Percentiles rank a stretch among this genome's conserved stretches.
Conservation (phyloP, 345 rosid genomes). For the Capsella bursapastoris region DNA sequence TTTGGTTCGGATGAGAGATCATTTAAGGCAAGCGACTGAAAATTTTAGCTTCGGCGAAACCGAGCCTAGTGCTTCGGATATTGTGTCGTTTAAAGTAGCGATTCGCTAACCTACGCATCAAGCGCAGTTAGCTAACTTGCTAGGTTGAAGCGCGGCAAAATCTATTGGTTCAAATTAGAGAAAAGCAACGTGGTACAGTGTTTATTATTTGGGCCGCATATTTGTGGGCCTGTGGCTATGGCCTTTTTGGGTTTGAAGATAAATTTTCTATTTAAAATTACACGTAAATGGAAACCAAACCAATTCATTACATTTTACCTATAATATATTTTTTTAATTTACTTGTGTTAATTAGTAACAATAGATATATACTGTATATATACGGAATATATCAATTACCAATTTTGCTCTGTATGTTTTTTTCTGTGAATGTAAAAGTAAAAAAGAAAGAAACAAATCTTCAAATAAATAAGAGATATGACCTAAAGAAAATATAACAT, state of each 20-base stretch:
- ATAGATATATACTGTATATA: no score
- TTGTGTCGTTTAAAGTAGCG: conserved; percentile 20
- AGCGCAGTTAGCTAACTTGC: conserved; percentile 11
- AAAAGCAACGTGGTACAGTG: neutral
- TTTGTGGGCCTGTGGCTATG: neutral
- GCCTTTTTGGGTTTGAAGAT: neutral
- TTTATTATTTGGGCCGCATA: neutral
- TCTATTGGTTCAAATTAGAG: conserved; percentile 20
- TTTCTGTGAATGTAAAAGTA: neutral
- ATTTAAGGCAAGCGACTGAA: conserved; percentile 1
- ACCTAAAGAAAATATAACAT: neutral
- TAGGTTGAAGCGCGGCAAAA: conserved; percentile 42
- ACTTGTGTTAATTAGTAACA: neutral
- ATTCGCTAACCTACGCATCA: conserved; percentile 15
- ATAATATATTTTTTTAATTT: no score
- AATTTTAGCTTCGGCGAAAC: conserved; percentile 18
- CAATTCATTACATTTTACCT: no score
- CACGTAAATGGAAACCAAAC: no score
- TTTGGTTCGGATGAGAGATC: conserved; percentile 31
- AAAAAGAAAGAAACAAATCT: neutral
- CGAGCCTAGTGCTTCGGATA: conserved; percentile 24
- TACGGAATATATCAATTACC: neutral
- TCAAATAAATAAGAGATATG: neutral
- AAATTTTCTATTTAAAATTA: no score
- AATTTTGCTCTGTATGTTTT: neutral